Conservation (phyloP, 331 rosid genomes). For the Cydonia oblonga region DNA sequence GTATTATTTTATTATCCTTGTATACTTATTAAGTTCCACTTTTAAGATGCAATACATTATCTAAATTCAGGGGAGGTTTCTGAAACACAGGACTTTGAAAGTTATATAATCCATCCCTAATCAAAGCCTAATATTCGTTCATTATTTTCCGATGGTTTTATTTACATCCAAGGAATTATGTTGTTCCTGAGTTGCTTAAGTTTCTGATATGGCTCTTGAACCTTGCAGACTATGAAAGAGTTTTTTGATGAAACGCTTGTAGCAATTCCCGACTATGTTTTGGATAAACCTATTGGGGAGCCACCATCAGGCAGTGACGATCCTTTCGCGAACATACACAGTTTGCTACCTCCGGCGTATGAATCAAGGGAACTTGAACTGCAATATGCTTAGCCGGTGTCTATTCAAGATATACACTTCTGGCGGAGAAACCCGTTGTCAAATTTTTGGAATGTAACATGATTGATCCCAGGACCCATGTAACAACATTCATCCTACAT, state of each 20-base stretch:
- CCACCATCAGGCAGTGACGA: conserved; percentile 37
- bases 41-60: background rate
- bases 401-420: background rate
- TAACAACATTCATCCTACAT: background rate
- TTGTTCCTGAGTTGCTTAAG: background rate
- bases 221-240: conserved; percentile 62
- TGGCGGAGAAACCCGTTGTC: background rate
- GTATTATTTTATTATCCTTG: conserved; percentile 21
- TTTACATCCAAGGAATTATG: background rate
- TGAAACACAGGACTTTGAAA: background rate
- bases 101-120: background rate
- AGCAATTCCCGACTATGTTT: conserved; percentile 65
- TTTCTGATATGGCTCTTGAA: conserved; percentile 24
- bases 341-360: conserved; percentile 61
- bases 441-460: conserved; percentile 5
- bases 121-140: background rate
- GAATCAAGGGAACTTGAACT: conserved; percentile 31
- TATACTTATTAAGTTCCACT: background rate
- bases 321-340: conserved; percentile 44
- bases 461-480: background rate
- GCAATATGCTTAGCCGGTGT: conserved; percentile 36
- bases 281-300: conserved; percentile 59
- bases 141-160: background rate
- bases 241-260: conserved; percentile 79
- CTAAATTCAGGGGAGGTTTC: background rate